Evolutionary conservation across 2,329 filamentous ascomycete species (phyloP).

Genomic region (Hypoxylon sp.): DNA sequence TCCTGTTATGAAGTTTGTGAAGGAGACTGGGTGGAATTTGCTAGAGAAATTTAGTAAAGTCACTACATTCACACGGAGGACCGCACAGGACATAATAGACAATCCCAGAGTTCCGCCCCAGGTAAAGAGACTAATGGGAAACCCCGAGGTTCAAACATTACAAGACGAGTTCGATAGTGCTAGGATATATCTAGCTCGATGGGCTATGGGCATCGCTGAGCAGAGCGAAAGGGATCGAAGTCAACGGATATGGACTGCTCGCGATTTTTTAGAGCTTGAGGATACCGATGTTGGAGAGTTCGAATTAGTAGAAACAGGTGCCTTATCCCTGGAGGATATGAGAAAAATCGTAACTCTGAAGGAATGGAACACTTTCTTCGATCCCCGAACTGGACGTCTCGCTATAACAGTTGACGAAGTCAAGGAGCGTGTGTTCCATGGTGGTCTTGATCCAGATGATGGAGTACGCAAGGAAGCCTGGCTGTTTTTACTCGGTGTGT

Average conservation of each 20-base stretch:
- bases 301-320: constrained; percentile 84
- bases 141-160: constrained; percentile 92
- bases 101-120: constrained; percentile 92
- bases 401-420: constrained; percentile 88
- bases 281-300: constrained; percentile 96
- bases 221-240: constrained; percentile 90
- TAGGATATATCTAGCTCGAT: constrained; percentile 89
- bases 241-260: constrained; percentile 90
- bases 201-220: constrained; percentile 99
- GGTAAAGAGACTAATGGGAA: constrained; percentile 82
- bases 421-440: constrained; percentile 97
- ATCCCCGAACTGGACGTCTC: constrained; percentile 75
- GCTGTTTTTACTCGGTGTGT: constrained; percentile 91
- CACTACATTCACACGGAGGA: constrained; percentile 91
- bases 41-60: constrained; percentile 97
- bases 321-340: constrained; percentile 77
- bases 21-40: constrained; percentile 95
- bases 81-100: constrained; percentile 90
- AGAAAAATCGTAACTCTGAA: constrained; percentile 79
- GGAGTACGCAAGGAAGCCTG: constrained; percentile 96
- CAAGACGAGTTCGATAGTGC: constrained; percentile 98
- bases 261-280: constrained; percentile 91
- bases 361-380: constrained; percentile 94
- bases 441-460: constrained; percentile 86
- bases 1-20: constrained; percentile 89